Base-by-base conservation (phyloP, 257 asterid species). In the Solanum peruvianum region DNA sequence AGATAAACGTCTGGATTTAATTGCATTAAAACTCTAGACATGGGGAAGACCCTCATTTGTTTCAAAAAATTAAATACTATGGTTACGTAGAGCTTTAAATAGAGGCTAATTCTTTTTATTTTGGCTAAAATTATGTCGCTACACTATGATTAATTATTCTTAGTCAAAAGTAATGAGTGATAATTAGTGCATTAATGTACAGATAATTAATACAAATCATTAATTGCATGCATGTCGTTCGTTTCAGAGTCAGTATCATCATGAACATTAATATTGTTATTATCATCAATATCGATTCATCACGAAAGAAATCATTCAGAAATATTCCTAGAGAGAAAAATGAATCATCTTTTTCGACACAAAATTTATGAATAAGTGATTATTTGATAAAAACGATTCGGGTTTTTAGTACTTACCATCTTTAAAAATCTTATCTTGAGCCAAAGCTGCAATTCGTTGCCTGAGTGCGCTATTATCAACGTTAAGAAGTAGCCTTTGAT, bases 391-490 rank as follows among this genome's bases (percentile, higher is more conserved):
- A 1, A 15, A 2, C 9, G 1, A 13, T n/a, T 62, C 16, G 29
- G 7, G 0, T 18, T 45, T 49, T 9, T 45, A 27, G 21, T 20
- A 96, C 98, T 88, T 90, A 96, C 98, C 99, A 90, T 96, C 99
- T 91, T 95, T 96, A 91, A 96, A 96, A 31, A 96, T 92, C 86
- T 93, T 95, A 91, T 96, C 99, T 88, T 96, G 99, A 85, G 98
- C 98, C 89, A 96, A 89, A 23, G 99, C 99, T 31, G 99, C 99
- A 23, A 96, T 96, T 85, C 98, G 86, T 88, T 96, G 98, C 92
- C 96, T 96, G 82, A 96, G 93, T 60, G 93, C 96, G 86, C 98
- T 92, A 39, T 96, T 96, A 71, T 96, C 99, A 88, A 95, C 98
- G 47, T 92, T 95, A 14, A 96, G 89, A 85, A 96, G 91, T 90